Base-by-base conservation (phyloP, 2,329 filamentous ascomycete genomes). In the Macrophomina tecta region DNA sequence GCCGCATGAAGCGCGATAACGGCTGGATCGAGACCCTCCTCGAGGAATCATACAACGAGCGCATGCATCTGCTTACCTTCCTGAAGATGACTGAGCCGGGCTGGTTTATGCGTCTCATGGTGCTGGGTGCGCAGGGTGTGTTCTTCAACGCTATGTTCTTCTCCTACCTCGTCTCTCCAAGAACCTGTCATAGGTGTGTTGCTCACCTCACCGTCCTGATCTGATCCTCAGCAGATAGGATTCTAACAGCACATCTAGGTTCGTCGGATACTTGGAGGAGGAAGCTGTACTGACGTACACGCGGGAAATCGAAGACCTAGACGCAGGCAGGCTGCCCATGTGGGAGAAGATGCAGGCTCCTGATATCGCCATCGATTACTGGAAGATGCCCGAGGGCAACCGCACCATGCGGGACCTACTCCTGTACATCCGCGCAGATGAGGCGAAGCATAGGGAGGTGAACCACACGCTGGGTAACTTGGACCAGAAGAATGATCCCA, bases 241-340 rank as follows among this genome's bases (percentile, higher is more conserved):
- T 23, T 23, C 23, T 23, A 23, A 23, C 23, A 23, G 23, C 23
- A 3, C 2, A 23, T 23, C 23, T 23, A 23, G 23, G 52, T 98
- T 99, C 78, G 94, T 98, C 64, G 95, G 94, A 1, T 98, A 98
- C 73, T 88, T 99, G 12, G 95, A 99, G 79, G 95, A 99, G 78
- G 95, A 99, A 79, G 95, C 95, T 8, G 94, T 98, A 1, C 87
- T 97, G 75, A 99, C 95, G 0, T 99, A 99, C 82, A 95, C 93
- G 0, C 89, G 93, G 60, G 92, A 93, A 68, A 91, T 98, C 73
- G 84, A 89, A 71, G 95, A 98, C 75, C 86, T 99, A 30, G 94
- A 98, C 67, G 85, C 86, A 2, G 94, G 94, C n/a, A 86, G 88
- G 67, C 82, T 97, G 14, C 93, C 94, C 0, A 88, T 88, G 72